Evolutionary conservation across 441 rosid genomes (phyloP).

Genomic region (Oxalis stricta): DNA sequence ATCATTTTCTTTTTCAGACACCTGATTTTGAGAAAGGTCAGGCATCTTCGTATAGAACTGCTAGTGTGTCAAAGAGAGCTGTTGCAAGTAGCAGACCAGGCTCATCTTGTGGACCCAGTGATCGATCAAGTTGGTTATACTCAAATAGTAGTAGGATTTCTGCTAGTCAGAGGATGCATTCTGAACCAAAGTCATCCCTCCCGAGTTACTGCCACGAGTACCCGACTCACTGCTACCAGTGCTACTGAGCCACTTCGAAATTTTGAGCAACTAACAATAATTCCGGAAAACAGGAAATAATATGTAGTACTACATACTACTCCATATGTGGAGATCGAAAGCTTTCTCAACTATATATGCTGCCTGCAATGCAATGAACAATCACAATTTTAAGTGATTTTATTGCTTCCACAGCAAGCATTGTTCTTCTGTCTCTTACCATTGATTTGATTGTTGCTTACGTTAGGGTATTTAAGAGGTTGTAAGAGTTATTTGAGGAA

Average conservation of each 20-base stretch:
- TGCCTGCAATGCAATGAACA: too few relatives aligned
- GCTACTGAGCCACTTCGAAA: slow-evolving; percentile 56
- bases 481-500: not conserved
- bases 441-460: not conserved
- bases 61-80: slow-evolving; percentile 55
- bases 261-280: slow-evolving; percentile 51
- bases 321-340: too few relatives aligned
- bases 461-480: not conserved
- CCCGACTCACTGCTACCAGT: too few relatives aligned
- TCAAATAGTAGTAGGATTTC: slow-evolving; percentile 46
- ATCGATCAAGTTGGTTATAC: slow-evolving; percentile 36
- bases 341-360: too few relatives aligned
- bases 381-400: too few relatives aligned
- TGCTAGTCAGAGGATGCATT: slow-evolving; percentile 38
- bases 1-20: slow-evolving; percentile 27
- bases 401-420: too few relatives aligned
- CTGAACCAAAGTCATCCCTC: slow-evolving; percentile 38
- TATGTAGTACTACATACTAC: too few relatives aligned
- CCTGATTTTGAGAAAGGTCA: slow-evolving; percentile 47
- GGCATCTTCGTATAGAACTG: slow-evolving; percentile 51
- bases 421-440: not conserved
- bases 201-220: slow-evolving; percentile 37
- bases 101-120: slow-evolving; percentile 70
- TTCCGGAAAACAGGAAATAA: slow-evolving; percentile 15
- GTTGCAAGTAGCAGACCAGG: slow-evolving; percentile 58